Percentiles rank a stretch among this genome's conserved stretches.
These are phyloP conservation scores for Cytospora piceae DNA, from an alignment of 2,329 filamentous ascomycete species.

Conservation along the genomic window DNA sequence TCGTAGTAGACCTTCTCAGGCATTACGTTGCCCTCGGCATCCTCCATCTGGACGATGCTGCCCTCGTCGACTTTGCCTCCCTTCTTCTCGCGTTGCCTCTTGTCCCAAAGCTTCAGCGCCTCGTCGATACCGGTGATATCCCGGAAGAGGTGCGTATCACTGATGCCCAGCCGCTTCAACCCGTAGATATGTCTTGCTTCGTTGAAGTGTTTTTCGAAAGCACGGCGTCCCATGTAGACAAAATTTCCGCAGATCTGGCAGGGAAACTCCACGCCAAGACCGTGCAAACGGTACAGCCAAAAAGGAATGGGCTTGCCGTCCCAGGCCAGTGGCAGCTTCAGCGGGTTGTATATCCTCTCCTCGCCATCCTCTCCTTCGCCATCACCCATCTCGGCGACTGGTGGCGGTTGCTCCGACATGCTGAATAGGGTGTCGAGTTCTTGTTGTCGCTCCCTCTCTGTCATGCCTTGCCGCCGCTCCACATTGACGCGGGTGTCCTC, in stretches of 20 bases:
- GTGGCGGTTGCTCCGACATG: slow-evolving; percentile 51
- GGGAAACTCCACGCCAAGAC: slow-evolving; percentile 88
- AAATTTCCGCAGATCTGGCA: slow-evolving; percentile 98
- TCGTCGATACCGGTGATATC: slow-evolving; percentile 94
- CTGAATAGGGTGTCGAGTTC: slow-evolving; percentile 86
- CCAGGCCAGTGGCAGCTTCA: slow-evolving; percentile 95
- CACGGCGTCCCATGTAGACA: slow-evolving; percentile 95
- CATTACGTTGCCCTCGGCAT: slow-evolving; percentile 97
- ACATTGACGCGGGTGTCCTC: slow-evolving; percentile 92
- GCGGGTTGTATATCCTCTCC: slow-evolving; percentile 92
- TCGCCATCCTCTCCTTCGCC: slow-evolving; percentile 77
- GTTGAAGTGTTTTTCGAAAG: slow-evolving; percentile 98
- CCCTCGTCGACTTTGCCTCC: slow-evolving; percentile 75
- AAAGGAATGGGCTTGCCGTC: slow-evolving; percentile 98
- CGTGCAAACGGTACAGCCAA: slow-evolving; percentile 97
- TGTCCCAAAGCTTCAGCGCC: slow-evolving; percentile 86
- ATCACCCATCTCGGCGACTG: slow-evolving; percentile 57
- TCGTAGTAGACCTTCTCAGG: slow-evolving; percentile 98
- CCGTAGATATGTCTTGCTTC: slow-evolving; percentile 93
- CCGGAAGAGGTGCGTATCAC: slow-evolving; percentile 85
- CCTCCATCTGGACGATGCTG: slow-evolving; percentile 96
- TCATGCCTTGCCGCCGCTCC: slow-evolving; percentile 96
- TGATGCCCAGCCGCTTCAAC: slow-evolving; percentile 90
- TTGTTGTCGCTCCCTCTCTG: slow-evolving; percentile 90
- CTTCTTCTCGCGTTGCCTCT: slow-evolving; percentile 86